These are phyloP conservation scores for Dissoconium aciculare DNA, from an alignment of 2,329 filamentous ascomycete genomes.

Conservation along the genomic window DNA sequence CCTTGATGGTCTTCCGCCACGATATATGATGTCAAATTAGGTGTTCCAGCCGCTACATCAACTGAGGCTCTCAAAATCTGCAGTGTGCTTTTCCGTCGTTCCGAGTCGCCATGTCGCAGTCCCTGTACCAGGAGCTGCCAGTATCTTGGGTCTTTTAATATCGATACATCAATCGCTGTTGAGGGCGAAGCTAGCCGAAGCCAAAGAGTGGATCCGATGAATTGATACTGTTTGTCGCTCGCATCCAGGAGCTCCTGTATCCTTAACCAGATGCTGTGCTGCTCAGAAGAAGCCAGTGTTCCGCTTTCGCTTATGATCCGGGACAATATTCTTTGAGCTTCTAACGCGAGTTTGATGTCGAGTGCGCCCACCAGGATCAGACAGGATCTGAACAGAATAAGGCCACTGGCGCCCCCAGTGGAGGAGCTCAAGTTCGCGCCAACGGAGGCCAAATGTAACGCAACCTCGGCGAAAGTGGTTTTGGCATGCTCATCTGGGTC, in stretches of 20 bases:
- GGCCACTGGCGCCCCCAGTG: background rate
- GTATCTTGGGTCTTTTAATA: conserved; percentile 19
- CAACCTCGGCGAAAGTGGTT: background rate
- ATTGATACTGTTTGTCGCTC: conserved; percentile 7
- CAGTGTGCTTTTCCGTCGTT: conserved; percentile 33
- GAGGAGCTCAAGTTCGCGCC: conserved; percentile 2
- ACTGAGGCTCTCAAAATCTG: conserved; percentile 31
- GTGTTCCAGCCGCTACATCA: conserved; percentile 14
- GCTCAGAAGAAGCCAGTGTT: background rate
- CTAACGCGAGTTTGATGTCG: conserved; percentile 4
- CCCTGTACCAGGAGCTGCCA: conserved; percentile 28
- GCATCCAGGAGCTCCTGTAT: conserved; percentile 6
- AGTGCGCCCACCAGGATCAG: conserved; percentile 8
- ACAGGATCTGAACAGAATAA: conserved; percentile 6
- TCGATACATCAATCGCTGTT: conserved; percentile 3
- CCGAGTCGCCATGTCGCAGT: conserved; percentile 29
- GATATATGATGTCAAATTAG: conserved; percentile 3
- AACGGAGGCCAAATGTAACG: conserved; percentile 4
- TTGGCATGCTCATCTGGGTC: background rate
- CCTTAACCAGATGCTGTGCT: conserved; percentile 8
- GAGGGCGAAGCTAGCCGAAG: conserved; percentile 12
- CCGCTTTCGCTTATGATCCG: conserved; percentile 2
- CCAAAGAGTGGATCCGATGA: conserved; percentile 17
- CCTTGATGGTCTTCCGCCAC: conserved; percentile 1
- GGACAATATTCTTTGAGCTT: conserved; percentile 7